A percentile compares a stretch with the other conserved stretches of the same genome.
phyloP scores from a whole-genome alignment of 352 stramenopile genomes.

The Phytophthora foliorum region DNA sequence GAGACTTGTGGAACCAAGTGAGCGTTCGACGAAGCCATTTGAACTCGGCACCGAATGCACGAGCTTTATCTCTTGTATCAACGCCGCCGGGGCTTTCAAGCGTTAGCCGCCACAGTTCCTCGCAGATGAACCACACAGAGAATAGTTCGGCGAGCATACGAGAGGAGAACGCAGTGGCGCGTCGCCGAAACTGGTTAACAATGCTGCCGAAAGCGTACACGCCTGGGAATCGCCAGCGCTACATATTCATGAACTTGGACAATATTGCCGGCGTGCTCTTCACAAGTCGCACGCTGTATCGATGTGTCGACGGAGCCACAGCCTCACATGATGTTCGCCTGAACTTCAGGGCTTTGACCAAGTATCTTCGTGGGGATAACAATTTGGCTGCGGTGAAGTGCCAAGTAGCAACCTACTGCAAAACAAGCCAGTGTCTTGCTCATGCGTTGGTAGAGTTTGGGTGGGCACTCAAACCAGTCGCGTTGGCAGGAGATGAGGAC shows the following conservation, averaged over 20 bases:
- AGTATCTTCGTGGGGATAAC: constrained; percentile 6
- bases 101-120: not conserved
- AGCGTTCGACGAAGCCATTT: constrained; percentile 2
- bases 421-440: constrained; percentile 5
- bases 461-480: constrained; percentile 1
- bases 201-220: constrained; percentile 7
- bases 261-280: constrained; percentile 19
- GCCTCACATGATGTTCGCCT: constrained; percentile 6
- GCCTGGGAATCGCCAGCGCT: constrained; percentile 6
- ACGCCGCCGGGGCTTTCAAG: not conserved
- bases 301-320: constrained; percentile 13
- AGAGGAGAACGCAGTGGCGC: constrained; percentile 6
- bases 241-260: constrained; percentile 29
- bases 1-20: constrained; percentile 6
- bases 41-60: not conserved
- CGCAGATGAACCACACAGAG: not conserved
- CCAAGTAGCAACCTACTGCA: constrained; percentile 5
- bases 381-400: not conserved
- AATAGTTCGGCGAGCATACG: not conserved
- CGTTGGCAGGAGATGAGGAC: not conserved
- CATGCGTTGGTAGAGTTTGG: constrained; percentile 3
- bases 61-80: constrained; percentile 13
- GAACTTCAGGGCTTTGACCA: constrained; percentile 15
- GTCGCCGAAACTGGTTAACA: not conserved
- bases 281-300: constrained; percentile 16